Conservation (phyloP, 441 rosid species). For the Gossypium schwendimanii region DNA sequence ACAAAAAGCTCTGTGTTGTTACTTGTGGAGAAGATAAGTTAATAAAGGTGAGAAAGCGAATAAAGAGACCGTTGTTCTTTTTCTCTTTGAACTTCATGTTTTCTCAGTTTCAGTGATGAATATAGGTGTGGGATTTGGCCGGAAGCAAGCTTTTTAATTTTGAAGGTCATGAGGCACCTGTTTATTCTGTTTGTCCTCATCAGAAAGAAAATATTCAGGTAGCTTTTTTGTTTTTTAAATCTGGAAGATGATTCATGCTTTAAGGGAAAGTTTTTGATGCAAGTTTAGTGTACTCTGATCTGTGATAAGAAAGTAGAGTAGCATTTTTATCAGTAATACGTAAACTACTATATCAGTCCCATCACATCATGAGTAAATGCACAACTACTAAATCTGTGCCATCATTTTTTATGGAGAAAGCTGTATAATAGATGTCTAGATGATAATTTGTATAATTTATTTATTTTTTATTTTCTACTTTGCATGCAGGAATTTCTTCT, state of each 20-base stretch:
- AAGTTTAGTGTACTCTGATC: background rate
- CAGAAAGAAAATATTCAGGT: slow-evolving; percentile 43
- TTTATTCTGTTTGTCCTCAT: slow-evolving; percentile 37
- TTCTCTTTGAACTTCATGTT: background rate
- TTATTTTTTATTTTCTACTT: background rate
- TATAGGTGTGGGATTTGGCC: slow-evolving; percentile 35
- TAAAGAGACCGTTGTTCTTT: background rate
- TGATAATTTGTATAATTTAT: background rate
- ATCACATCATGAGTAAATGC: background rate
- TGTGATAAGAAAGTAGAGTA: background rate
- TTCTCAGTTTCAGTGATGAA: background rate
- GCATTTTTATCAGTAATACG: background rate
- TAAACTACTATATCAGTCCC: background rate
- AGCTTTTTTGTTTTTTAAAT: background rate
- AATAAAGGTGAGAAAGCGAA: slow-evolving; percentile 26
- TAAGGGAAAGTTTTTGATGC: background rate
- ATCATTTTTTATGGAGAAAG: background rate
- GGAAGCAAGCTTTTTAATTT: slow-evolving; percentile 31
- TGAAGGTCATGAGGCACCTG: slow-evolving; percentile 41
- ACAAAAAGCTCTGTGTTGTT: slow-evolving; percentile 54
- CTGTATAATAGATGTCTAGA: background rate
- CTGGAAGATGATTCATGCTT: background rate
- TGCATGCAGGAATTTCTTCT: background rate
- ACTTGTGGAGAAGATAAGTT: slow-evolving; percentile 57
- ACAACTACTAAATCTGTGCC: background rate